These are phyloP conservation scores for Fusarium sp. DNA, from an alignment of 2,329 filamentous ascomycete species.

Conservation along the genomic window DNA sequence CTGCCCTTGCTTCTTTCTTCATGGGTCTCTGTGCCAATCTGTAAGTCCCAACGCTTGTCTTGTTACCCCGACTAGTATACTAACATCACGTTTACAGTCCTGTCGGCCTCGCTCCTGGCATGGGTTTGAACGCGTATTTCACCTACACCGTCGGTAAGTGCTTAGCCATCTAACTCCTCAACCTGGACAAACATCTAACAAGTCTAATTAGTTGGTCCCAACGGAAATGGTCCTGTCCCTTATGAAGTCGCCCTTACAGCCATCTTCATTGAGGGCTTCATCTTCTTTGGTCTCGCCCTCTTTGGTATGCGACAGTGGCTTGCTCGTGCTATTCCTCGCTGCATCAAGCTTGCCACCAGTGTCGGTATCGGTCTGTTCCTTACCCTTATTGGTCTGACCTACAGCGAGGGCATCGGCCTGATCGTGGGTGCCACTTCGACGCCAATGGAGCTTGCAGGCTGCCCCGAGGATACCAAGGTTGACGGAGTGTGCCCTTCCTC, in stretches of 20 bases:
- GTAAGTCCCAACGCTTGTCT: constrained; percentile 49
- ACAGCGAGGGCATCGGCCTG: constrained; percentile 84
- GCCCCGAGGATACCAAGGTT: constrained; percentile 57
- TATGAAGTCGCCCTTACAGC: constrained; percentile 84
- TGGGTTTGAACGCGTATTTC: constrained; percentile 86
- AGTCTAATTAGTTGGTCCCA: constrained; percentile 70
- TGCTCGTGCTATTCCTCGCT: constrained; percentile 82
- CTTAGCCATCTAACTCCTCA: background rate
- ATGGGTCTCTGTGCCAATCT: constrained; percentile 88
- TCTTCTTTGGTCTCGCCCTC: constrained; percentile 84
- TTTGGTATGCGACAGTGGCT: constrained; percentile 90
- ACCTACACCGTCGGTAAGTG: constrained; percentile 70
- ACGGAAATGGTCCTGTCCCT: constrained; percentile 79
- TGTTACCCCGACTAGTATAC: background rate
- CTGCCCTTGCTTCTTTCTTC: constrained; percentile 81
- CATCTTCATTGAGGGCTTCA: constrained; percentile 88
- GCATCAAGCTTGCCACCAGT: constrained; percentile 88
- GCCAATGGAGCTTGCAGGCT: constrained; percentile 82
- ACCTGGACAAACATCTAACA: background rate
- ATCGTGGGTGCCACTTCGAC: constrained; percentile 76
- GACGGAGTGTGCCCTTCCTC: constrained; percentile 66
- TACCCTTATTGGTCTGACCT: constrained; percentile 80
- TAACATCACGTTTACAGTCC: constrained; percentile 42
- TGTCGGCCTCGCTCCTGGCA: constrained; percentile 56
- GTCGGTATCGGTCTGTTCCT: constrained; percentile 89